A percentile compares a stretch with the other conserved stretches of the same genome.
Evolutionary conservation across 2,329 filamentous ascomycete species (phyloP).

Genomic region (Epichloe uncinata): DNA sequence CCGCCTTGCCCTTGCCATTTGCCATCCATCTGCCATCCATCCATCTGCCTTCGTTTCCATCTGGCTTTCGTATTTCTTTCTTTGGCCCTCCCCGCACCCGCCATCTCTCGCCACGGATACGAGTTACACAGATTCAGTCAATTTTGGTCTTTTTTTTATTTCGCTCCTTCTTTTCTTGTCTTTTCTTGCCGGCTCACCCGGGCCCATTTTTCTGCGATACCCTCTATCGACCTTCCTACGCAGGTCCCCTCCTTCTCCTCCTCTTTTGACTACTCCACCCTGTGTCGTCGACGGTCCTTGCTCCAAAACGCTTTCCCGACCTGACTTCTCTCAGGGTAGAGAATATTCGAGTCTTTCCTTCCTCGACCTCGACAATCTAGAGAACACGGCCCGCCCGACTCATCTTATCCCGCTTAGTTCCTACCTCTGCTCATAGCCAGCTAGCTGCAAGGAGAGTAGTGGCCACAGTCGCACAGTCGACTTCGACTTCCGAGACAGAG

Average conservation of each 20-base stretch:
- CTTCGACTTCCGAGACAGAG: slow-evolving; percentile 2
- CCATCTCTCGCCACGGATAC: slow-evolving; percentile 1
- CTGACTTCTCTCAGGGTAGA: neutral
- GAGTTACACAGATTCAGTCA: neutral
- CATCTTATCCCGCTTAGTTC: neutral
- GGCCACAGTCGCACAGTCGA: neutral
- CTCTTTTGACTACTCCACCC: neutral
- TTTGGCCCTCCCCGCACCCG: neutral
- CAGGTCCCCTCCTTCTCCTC: neutral
- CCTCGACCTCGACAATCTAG: neutral
- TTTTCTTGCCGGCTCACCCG: neutral
- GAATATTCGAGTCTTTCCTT: slow-evolving; percentile 1
- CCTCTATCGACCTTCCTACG: neutral
- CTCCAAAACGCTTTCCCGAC: neutral
- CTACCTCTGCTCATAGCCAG: neutral
- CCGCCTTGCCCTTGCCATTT: too few relatives aligned
- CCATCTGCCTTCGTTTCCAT: neutral
- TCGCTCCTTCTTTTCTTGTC: neutral
- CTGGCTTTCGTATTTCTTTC: neutral
- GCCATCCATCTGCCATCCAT: too few relatives aligned
- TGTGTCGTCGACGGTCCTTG: neutral
- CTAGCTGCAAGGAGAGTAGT: neutral
- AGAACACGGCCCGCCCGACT: neutral
- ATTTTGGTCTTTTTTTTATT: neutral
- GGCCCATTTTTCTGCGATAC: slow-evolving; percentile 1